Evolutionary conservation across 257 asterid genomes (phyloP), one percentile per base, ranked within the genome.

Genomic region (Mentha longifolia): DNA sequence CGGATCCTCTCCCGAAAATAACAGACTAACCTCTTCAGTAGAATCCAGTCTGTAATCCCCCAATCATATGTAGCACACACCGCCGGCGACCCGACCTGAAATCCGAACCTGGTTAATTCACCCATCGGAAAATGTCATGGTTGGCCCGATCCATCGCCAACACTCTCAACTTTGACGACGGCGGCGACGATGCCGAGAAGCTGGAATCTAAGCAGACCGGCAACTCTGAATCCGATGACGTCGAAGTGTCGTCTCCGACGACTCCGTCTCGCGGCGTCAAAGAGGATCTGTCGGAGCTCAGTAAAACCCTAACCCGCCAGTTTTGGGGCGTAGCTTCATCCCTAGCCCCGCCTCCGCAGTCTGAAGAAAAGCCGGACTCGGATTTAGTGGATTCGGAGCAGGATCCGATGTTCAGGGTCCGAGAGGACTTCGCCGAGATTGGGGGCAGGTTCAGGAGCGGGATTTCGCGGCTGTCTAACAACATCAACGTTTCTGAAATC

Each of bases 271-370:
- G 97, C 57, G 98, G 99, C 67, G 99, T 95, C 52, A 90, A 87
- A 65, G 98, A 92, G 51, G 99, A 95, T 75, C 81, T 95, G n/a
- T 88, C 99, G 16, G 99, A 90, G 88, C 80, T 95, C 67, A 85
- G 89, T 59, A 88, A 86, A 76, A 87, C 98, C 83, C 83, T 92
- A 55, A 83, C 88, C 68, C 95, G 99, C 68, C 98, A 92, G 71
- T 87, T 95, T 46, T 90, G 98, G 97, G 98, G 99, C 71, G 97
- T 95, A 10, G 97, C 99, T n/a, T 89, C 99, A 6, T 92, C 89
- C 77, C 79, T 95, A 28, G 97, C 99, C 1, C 98, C 99, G 30
- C 97, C 98, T 0, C 94, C 97, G 7, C 89, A 83, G 65, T 28
- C 82, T 58, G 92, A 86, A 11, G 78, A 77, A 67, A 67, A 63